Percentiles rank a stretch among this genome's conserved stretches.
Evolutionary conservation across 164 flowering plant species (phyloP).

Genomic region (Warburgia ugandensis): DNA sequence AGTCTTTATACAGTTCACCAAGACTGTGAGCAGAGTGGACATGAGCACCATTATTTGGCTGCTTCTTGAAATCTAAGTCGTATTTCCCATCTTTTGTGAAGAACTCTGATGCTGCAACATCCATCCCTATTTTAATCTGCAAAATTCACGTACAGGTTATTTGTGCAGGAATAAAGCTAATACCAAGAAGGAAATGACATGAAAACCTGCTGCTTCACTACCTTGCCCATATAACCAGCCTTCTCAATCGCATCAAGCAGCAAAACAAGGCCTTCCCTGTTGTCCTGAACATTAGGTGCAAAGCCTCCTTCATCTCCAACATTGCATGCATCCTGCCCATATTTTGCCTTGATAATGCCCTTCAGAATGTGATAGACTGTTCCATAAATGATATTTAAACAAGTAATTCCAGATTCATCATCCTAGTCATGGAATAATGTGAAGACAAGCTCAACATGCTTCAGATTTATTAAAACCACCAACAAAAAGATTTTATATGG

Average conservation of each 20-base stretch:
- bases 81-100: conserved; percentile 70
- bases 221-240: conserved; percentile 98
- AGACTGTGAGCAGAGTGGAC: conserved; percentile 61
- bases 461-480: too few relatives aligned
- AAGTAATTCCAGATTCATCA: conserved; percentile 2
- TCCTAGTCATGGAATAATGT: too few relatives aligned
- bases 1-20: conserved; percentile 72
- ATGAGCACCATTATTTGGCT: conserved; percentile 92
- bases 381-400: conserved; percentile 2
- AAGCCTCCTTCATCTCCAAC: conserved; percentile 99
- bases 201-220: conserved; percentile 9
- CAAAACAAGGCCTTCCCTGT: conserved; percentile 85
- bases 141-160: conserved; percentile 8
- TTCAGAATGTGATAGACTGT: conserved; percentile 86
- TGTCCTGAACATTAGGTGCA: conserved; percentile 97
- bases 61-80: conserved; percentile 85
- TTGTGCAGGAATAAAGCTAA: conserved; percentile 1
- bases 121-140: conserved; percentile 98
- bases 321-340: conserved; percentile 99
- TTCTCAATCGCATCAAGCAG: conserved; percentile 91
- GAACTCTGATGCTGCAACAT: conserved; percentile 98
- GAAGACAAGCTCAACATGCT: too few relatives aligned
- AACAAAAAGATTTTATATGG: too few relatives aligned
- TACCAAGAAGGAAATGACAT: not conserved
- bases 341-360: conserved; percentile 83